Evolutionary conservation across 2,329 filamentous ascomycete species (phyloP).

Genomic region (Clonostachys rosea): DNA sequence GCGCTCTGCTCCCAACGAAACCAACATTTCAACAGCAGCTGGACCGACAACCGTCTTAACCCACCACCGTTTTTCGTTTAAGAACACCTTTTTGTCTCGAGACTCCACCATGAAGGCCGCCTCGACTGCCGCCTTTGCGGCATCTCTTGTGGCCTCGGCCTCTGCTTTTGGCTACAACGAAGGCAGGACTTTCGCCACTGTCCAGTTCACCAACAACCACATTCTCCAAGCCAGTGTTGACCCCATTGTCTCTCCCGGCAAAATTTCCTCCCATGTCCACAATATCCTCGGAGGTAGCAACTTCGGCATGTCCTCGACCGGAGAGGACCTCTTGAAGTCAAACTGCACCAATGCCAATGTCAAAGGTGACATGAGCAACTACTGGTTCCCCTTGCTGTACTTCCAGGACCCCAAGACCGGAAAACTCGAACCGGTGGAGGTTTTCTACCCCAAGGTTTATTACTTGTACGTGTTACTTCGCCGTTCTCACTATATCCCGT

Average conservation of each 20-base stretch:
- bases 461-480: conserved; percentile 54
- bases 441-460: conserved; percentile 73
- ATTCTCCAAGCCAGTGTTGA: conserved; percentile 61
- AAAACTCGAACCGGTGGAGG: conserved; percentile 59
- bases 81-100: no score
- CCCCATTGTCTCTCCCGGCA: conserved; percentile 63
- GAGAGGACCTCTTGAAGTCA: conserved; percentile 52
- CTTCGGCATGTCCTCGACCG: conserved; percentile 59
- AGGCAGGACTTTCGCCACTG: conserved; percentile 58
- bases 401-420: conserved; percentile 60
- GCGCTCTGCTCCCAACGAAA: no score
- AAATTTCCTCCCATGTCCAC: conserved; percentile 59
- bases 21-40: no score
- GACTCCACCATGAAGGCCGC: no score
- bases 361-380: conserved; percentile 66
- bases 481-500: background rate
- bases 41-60: no score
- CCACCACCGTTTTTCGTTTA: no score
- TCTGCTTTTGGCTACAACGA: conserved; percentile 29
- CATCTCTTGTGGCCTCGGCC: conserved; percentile 29
- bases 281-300: conserved; percentile 66
- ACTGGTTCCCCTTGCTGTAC: conserved; percentile 73
- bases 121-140: background rate
- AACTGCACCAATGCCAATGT: conserved; percentile 68
- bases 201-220: conserved; percentile 64